These are phyloP conservation scores for Talaromyces ruber DNA, from an alignment of 495 filamentous ascomycete species.

Conservation along the genomic window DNA sequence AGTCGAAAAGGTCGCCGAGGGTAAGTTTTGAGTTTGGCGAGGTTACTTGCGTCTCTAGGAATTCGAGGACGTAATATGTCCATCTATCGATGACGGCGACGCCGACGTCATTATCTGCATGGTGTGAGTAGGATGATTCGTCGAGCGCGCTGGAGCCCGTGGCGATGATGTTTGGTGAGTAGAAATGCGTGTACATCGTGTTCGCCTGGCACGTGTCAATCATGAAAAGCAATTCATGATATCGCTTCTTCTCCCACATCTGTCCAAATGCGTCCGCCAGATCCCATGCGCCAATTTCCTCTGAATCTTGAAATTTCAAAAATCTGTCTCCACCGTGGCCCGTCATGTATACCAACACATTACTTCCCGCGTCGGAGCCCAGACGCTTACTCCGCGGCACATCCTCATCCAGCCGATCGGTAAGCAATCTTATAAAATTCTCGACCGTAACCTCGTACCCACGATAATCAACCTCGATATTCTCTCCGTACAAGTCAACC, in stretches of 20 bases:
- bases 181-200: slow-evolving; percentile 97
- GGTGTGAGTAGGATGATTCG: slow-evolving; percentile 90
- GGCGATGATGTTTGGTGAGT: slow-evolving; percentile 93
- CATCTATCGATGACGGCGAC: slow-evolving; percentile 97
- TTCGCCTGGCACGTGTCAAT: slow-evolving; percentile 99
- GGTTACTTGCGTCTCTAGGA: slow-evolving; percentile 82
- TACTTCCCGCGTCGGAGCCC: slow-evolving; percentile 86
- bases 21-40: slow-evolving; percentile 76
- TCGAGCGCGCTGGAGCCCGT: slow-evolving; percentile 91
- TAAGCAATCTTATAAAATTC: slow-evolving; percentile 93
- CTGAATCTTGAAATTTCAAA: slow-evolving; percentile 94
- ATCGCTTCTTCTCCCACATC: slow-evolving; percentile 99
- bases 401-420: slow-evolving; percentile 85
- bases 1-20: slow-evolving; percentile 89
- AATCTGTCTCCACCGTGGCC: slow-evolving; percentile 98
- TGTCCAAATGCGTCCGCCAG: slow-evolving; percentile 96
- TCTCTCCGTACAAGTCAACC: slow-evolving; percentile 94
- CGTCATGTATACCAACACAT: slow-evolving; percentile 98
- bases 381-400: slow-evolving; percentile 90
- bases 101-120: slow-evolving; percentile 95
- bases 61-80: slow-evolving; percentile 98
- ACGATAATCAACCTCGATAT: slow-evolving; percentile 97
- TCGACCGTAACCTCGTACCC: slow-evolving; percentile 98
- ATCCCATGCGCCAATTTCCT: slow-evolving; percentile 95
- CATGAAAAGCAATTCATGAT: slow-evolving; percentile 96